Evolutionary conservation across 129 eudicot genomes (phyloP), one percentile per base, ranked within the genome.

Genomic region (Calendula officinalis): DNA sequence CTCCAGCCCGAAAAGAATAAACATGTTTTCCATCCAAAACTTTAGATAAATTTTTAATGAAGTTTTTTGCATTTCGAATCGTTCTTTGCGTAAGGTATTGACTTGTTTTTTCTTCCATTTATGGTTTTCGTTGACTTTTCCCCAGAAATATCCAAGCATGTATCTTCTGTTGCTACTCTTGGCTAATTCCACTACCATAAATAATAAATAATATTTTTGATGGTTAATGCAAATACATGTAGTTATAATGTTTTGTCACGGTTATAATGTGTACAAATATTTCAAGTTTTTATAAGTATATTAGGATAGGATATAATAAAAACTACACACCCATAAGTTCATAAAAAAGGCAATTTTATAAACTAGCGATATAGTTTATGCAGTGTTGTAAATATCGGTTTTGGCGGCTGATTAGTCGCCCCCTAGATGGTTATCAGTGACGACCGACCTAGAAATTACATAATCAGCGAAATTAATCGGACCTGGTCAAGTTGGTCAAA

Each of bases 1-100:
- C 85, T 94, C 99, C n/a, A 94, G 97, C 56, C 99, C 97, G 74
- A 94, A 94, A 69, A 94, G 92, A 60, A 85, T 94, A 75, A 89
- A 94, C 90, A 88, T 79, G 75, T 94, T 94, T 77, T 94, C 99
- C 44, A 83, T 66, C 99, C 99, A 88, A 83, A 85, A 94, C 78
- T 81, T 94, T 60, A 94, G 58, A 66, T 94, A 94, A 41, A 86
- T 84, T 50, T 89, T 86, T 15, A 94, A 75, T 27, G 95, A 83
- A 17, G 84, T 82, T 84, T 85, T 86, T 73, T 94, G 99, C 76
- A 81, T 85, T 49, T 94, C 97, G 60, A 88, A 84, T 69, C 99
- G 81, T 68, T 94, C 97, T 35, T 78, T 90, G 72, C 77, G 81
- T 67, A 88, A 75, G 11, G 89, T 56, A 68, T 77, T 69, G 71